These are phyloP conservation scores for Elsinoe necatrix DNA, from an alignment of 2,329 filamentous ascomycete genomes.

Conservation along the genomic window DNA sequence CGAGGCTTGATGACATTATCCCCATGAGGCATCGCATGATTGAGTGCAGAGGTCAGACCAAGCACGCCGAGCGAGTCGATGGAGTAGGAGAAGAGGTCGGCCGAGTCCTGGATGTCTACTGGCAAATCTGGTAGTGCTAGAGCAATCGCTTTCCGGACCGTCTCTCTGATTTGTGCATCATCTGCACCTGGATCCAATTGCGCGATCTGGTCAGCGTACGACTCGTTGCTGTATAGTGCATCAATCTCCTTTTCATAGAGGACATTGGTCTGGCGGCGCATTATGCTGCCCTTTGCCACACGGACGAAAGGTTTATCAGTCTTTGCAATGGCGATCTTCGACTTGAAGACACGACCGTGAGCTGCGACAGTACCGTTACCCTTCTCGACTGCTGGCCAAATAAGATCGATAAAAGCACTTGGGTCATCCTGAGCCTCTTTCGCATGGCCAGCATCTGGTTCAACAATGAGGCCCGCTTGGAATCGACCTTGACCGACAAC, in stretches of 20 bases:
- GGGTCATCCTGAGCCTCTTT: slow-evolving; percentile 14
- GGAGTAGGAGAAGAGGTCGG: slow-evolving; percentile 29
- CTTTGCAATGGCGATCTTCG: slow-evolving; percentile 36
- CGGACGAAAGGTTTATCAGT: slow-evolving; percentile 37
- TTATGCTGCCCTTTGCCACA: slow-evolving; percentile 41
- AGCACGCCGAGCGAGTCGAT: slow-evolving; percentile 30
- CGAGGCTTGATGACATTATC: slow-evolving; percentile 23
- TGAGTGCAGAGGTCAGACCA: slow-evolving; percentile 21
- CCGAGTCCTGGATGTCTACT: slow-evolving; percentile 20
- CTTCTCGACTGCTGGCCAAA: slow-evolving; percentile 39
- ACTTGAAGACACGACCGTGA: slow-evolving; percentile 37
- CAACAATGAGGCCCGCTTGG: slow-evolving; percentile 27
- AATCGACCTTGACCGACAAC: slow-evolving; percentile 28
- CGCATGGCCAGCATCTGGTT: slow-evolving; percentile 23
- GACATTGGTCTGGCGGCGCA: slow-evolving; percentile 33
- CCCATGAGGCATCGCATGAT: slow-evolving; percentile 21
- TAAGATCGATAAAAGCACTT: slow-evolving; percentile 32
- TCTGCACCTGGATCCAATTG: slow-evolving; percentile 16
- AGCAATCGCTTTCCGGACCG: slow-evolving; percentile 19
- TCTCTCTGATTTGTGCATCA: slow-evolving; percentile 16
- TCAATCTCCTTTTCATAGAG: slow-evolving; percentile 42
- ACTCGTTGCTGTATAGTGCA: slow-evolving; percentile 33
- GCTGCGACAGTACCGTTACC: slow-evolving; percentile 36
- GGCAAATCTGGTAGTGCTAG: slow-evolving; percentile 16
- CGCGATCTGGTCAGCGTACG: slow-evolving; percentile 17